Evolutionary conservation across 352 stramenopile genomes (phyloP).

Genomic region (Phytophthora europaea): DNA sequence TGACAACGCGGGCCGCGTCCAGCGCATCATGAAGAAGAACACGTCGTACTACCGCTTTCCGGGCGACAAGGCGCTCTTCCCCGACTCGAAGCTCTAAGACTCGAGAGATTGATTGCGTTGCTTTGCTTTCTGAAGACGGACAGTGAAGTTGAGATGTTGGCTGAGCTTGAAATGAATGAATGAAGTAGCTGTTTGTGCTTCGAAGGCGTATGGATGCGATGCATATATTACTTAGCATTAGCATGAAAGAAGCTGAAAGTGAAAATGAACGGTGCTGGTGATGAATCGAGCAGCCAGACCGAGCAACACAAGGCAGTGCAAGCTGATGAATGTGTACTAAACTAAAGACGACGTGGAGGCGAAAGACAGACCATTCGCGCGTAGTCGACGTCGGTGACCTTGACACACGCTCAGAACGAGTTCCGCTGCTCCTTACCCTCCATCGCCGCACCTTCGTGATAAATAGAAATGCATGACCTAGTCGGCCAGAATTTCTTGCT

Average conservation of each 20-base stretch:
- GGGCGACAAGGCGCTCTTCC: slow-evolving; percentile 79
- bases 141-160: neutral
- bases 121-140: neutral
- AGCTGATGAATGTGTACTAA: slow-evolving; percentile 43
- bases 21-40: slow-evolving; percentile 62
- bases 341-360: slow-evolving; percentile 30
- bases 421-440: neutral
- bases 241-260: slow-evolving; percentile 27
- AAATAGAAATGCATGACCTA: slow-evolving; percentile 49
- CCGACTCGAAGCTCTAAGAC: slow-evolving; percentile 67
- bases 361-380: slow-evolving; percentile 1
- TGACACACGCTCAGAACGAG: neutral
- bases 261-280: slow-evolving; percentile 21
- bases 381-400: slow-evolving; percentile 1
- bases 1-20: slow-evolving; percentile 67
- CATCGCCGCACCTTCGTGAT: slow-evolving; percentile 32
- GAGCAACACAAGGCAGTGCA: slow-evolving; percentile 26
- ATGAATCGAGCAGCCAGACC: slow-evolving; percentile 13
- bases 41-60: slow-evolving; percentile 71
- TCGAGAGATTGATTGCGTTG: neutral
- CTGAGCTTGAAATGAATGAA: slow-evolving; percentile 27
- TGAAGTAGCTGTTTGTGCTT: slow-evolving; percentile 21
- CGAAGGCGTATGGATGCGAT: slow-evolving; percentile 14
- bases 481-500: slow-evolving; percentile 44
- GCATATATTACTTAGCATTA: slow-evolving; percentile 41